These are phyloP conservation scores for Schizophyllum amplum DNA, from an alignment of 1,284 basidiomycete species.

Conservation along the genomic window DNA sequence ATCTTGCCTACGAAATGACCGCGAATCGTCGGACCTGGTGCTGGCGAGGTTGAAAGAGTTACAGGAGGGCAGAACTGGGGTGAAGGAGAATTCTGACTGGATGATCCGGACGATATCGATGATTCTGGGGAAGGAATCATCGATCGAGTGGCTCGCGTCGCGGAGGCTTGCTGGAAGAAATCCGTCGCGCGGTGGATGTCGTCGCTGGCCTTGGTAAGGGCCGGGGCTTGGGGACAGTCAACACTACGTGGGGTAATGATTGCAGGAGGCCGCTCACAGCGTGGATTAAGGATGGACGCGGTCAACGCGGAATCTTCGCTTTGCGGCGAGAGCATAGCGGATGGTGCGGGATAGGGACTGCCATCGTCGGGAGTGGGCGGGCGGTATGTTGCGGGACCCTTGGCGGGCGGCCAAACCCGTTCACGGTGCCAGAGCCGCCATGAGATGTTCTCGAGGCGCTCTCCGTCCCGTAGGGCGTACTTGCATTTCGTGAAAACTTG, in stretches of 20 bases:
- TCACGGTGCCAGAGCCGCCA: slow-evolving; percentile 49
- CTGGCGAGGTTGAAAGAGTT: background rate
- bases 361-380: background rate
- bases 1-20: background rate
- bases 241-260: background rate
- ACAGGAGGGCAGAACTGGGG: background rate
- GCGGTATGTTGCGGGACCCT: background rate
- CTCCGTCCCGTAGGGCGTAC: slow-evolving; percentile 67
- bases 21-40: background rate
- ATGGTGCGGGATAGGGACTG: background rate
- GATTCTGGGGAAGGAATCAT: background rate
- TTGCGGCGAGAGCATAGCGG: background rate
- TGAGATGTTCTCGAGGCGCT: slow-evolving; percentile 75
- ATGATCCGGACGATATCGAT: background rate
- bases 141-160: background rate
- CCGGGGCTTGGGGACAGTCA: background rate
- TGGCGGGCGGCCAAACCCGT: background rate
- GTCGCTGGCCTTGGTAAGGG: background rate
- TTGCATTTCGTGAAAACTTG: slow-evolving; percentile 82
- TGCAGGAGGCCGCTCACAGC: background rate
- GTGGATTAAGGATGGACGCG: background rate
- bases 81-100: background rate
- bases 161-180: background rate
- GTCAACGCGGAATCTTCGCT: background rate
- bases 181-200: background rate